Evolutionary conservation across 768 basidiomycete species (phyloP), one percentile per base, ranked within the genome.

Genomic region (Tricholomella constricta): DNA sequence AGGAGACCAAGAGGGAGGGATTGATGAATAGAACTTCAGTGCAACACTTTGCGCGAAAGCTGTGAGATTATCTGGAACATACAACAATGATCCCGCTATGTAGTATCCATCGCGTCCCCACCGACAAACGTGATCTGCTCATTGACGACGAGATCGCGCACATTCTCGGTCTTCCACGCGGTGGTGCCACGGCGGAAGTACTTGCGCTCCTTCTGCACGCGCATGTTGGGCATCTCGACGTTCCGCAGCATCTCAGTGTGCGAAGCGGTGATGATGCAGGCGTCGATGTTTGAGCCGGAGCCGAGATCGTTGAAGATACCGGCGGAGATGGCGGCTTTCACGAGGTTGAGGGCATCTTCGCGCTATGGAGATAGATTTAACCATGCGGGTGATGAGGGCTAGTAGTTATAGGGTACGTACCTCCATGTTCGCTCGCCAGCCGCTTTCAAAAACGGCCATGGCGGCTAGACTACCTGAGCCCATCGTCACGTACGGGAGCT

Each of bases 271-370:
- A 99, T 95, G 60, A 98, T 82, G 69, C 95, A 96, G 1, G 94
- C 96, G 69, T 99, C 97, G 63, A 98, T 84, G 68, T 99, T 98
- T n/a, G 92, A 94, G 37, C 97, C 97, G 1, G 96, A 98, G 3
- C 97, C 97, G 29, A 98, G 84, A 76, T 99, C 97, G 76, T 99
- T 98, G 83, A 97, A 98, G 67, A 99, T 95, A 81, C 97, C 97
- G 2, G 93, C 91, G 20, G 89, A 85, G 63, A 99, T 86, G 41
- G 97, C 95, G 34, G 84, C 79, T 52, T 88, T 84, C 32, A 98
- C 94, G 17, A 98, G 78, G 6, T 76, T 74, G 44, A 98, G 81
- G 2, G 94, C 96, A 22, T 89, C 87, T 36, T 83, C 81, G 35
- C 90, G 82, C 90, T 95, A 69, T n/a, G 34, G 43, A 27, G 17